Evolutionary conservation across 1,284 basidiomycete genomes (phyloP).

Genomic region (Puccinia triticina): DNA sequence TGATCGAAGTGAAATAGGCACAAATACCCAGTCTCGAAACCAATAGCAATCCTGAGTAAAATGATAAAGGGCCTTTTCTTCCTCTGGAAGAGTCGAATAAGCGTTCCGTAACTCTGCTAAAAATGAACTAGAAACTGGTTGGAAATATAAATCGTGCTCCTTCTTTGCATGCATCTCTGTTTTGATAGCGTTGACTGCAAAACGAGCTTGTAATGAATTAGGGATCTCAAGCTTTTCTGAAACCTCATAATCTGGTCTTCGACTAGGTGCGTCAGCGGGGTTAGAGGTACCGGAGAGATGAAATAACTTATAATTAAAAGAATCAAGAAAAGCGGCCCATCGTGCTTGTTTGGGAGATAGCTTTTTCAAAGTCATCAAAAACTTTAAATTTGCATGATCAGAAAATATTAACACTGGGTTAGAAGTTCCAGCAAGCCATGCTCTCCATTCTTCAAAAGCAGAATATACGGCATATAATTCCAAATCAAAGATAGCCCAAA

Average conservation of each 20-base stretch:
- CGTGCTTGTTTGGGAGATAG: constrained; percentile 16
- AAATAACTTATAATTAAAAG: constrained; percentile 22
- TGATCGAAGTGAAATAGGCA: neutral
- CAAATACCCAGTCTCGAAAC: neutral
- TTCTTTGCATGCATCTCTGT: too few species aligned
- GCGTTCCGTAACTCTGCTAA: neutral
- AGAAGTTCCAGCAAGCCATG: too few species aligned
- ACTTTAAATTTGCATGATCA: constrained; percentile 39
- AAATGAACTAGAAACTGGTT: neutral
- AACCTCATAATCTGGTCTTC: neutral
- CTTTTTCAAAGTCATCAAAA: too few species aligned
- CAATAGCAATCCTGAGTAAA: neutral
- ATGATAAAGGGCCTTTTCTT: neutral
- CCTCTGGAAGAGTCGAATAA: too few species aligned
- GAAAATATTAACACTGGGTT: constrained; percentile 23
- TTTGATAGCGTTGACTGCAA: too few species aligned
- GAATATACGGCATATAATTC: too few species aligned
- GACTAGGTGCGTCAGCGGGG: neutral
- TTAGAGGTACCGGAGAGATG: constrained; percentile 14
- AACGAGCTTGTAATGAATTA: too few species aligned
- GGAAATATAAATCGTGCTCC: too few species aligned
- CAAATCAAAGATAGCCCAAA: too few species aligned
- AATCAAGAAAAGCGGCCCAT: constrained; percentile 15
- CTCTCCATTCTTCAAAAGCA: too few species aligned
- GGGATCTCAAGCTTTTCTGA: neutral